Evolutionary conservation across 2,329 filamentous ascomycete species (phyloP).

Genomic region (Sphaerulina musiva): DNA sequence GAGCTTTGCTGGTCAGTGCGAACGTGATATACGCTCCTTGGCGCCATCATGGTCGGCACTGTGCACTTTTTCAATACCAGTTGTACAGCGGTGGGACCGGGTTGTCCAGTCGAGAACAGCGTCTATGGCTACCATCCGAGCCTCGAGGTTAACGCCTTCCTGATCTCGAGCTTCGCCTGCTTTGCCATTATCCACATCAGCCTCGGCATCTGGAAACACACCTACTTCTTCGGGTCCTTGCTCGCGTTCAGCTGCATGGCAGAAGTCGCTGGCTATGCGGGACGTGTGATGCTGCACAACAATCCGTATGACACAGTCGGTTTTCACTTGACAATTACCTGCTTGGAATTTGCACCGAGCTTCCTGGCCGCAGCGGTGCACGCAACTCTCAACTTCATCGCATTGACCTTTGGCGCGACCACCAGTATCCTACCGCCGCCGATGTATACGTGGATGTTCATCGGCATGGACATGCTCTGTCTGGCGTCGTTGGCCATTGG

Average conservation of each 20-base stretch:
- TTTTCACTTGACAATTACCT: not conserved
- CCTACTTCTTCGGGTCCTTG: constrained; percentile 2
- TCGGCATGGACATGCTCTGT: constrained; percentile 7
- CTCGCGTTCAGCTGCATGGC: constrained; percentile 3
- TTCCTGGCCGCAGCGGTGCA: constrained; percentile 7
- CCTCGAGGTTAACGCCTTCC: not conserved
- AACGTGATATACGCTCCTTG: not conserved
- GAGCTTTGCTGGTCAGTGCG: not conserved
- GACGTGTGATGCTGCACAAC: constrained; percentile 1
- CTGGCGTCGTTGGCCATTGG: not conserved
- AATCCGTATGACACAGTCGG: constrained; percentile 2
- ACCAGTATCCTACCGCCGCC: constrained; percentile 5
- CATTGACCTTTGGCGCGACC: constrained; percentile 7
- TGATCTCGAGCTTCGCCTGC: not conserved
- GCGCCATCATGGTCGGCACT: constrained; percentile 3
- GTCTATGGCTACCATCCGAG: constrained; percentile 1
- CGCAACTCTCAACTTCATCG: constrained; percentile 7
- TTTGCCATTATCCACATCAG: constrained; percentile 1
- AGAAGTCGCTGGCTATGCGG: constrained; percentile 1
- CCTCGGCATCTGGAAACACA: constrained; percentile 6
- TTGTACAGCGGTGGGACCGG: constrained; percentile 1
- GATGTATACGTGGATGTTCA: constrained; percentile 11
- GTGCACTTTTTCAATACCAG: constrained; percentile 1
- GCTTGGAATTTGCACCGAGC: constrained; percentile 6
- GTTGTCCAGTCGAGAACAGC: constrained; percentile 5